Evolutionary conservation across 345 rosid genomes (phyloP).

Genomic region (Camelina hispida): DNA sequence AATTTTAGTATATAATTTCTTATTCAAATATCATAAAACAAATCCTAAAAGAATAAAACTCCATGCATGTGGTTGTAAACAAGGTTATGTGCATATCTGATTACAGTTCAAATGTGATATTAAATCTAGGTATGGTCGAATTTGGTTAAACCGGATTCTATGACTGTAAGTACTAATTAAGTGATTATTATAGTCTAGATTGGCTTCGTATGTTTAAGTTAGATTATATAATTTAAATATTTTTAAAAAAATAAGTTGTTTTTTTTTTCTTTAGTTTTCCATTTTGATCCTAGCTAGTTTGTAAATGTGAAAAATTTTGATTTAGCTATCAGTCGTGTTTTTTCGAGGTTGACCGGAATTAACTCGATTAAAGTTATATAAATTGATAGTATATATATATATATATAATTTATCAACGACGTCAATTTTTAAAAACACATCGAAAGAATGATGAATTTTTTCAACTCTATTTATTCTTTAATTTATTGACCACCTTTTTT

Average conservation of each 20-base stretch:
- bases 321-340: too few relatives aligned
- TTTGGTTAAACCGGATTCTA: neutral
- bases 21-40: neutral
- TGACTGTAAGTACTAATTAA: too few relatives aligned
- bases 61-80: conserved; percentile 12
- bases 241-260: too few relatives aligned
- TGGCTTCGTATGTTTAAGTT: neutral
- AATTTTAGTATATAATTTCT: neutral
- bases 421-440: neutral
- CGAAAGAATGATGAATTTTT: neutral
- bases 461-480: neutral
- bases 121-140: neutral
- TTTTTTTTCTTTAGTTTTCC: neutral
- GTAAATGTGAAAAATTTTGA: too few relatives aligned
- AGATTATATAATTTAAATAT: too few relatives aligned
- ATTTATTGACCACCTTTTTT: neutral
- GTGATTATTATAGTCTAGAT: neutral
- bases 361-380: neutral
- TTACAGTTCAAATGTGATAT: neutral
- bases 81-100: conserved; percentile 15
- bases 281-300: neutral
- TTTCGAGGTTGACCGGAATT: neutral
- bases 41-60: neutral
- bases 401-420: too few relatives aligned
- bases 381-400: too few relatives aligned